Conservation (phyloP, 1,284 basidiomycete genomes). For the Sporisorium sorghi region DNA sequence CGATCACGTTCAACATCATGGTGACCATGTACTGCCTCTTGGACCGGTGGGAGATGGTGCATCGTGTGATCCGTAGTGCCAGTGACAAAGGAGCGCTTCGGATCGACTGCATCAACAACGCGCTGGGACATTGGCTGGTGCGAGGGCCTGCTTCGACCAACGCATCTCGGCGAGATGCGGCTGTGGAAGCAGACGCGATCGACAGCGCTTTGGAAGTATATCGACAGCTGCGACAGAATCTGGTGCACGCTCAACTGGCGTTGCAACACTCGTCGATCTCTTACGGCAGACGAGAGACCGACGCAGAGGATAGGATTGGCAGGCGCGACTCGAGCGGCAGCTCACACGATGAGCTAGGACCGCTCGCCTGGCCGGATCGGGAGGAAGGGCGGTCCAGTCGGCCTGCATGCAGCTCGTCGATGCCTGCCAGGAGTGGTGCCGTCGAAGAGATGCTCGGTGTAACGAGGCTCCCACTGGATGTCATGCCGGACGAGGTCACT, state of each 20-base stretch:
- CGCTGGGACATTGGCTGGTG: slow-evolving; percentile 21
- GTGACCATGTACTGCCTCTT: slow-evolving; percentile 46
- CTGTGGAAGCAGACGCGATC: not conserved
- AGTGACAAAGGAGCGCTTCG: slow-evolving; percentile 12
- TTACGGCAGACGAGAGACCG: slow-evolving; percentile 5
- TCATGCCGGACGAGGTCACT: slow-evolving; percentile 36
- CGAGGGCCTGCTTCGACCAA: slow-evolving; percentile 11
- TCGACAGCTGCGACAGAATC: slow-evolving; percentile 39
- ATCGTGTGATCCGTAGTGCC: slow-evolving; percentile 13
- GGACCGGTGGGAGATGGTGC: slow-evolving; percentile 29
- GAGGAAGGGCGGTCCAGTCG: not conserved
- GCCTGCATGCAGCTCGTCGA: not conserved
- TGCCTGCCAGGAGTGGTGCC: not conserved
- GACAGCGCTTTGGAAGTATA: slow-evolving; percentile 35
- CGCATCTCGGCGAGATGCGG: not conserved
- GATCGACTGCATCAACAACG: slow-evolving; percentile 40
- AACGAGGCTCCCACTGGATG: slow-evolving; percentile 7
- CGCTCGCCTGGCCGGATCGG: slow-evolving; percentile 26
- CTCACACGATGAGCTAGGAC: not conserved
- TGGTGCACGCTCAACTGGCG: slow-evolving; percentile 28
- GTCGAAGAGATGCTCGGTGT: slow-evolving; percentile 21
- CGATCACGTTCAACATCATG: slow-evolving; percentile 50
- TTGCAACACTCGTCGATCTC: slow-evolving; percentile 12
- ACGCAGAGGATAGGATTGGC: not conserved
- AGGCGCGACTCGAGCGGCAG: not conserved